Base-by-base conservation (phyloP, 345 rosid genomes). In the Iberis pinnata region DNA sequence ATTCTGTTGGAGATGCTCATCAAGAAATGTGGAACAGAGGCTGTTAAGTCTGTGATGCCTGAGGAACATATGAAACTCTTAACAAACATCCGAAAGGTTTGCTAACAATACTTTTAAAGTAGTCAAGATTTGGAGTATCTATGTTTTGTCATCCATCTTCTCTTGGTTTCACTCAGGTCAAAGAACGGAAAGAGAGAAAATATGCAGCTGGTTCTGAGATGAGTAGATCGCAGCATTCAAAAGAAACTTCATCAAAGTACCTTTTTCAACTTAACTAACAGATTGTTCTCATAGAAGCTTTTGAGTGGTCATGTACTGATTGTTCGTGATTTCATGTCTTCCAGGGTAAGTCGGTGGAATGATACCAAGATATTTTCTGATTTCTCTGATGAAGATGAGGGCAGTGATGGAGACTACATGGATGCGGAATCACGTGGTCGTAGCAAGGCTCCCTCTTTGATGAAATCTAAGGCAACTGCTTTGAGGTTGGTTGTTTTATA, bases 1-100 rank as follows among this genome's bases (percentile, higher is more conserved):
- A 78, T 78, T 72, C 73, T 92, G 18, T 67, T 92, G 71, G 98
- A 92, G 70, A 92, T 92, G 98, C 97, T 92, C 20, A 80, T 88
- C 35, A 73, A 76, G 72, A 88, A 88, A 71, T 92, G 98, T 68
- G 98, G 98, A 53, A 40, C 81, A 8, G 90, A 81, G 50, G 97
- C 97, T 69, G 97, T 92, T 27, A 85, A 83, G 78, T 82, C 89
- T 18, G 97, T 92, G 61, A 88, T 92, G 95, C 97, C 97, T 47
- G 87, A 81, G 70, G 93, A 87, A 65, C 98, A 90, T 75, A 84
- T 79, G 89, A 90, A 81, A 68, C 93, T 88, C 53, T 85, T 92
- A 19, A 77, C 83, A n/a, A 88, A 92, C 70, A 81, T 92, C 49
- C 78, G 97, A 60, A 92, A 92, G 95, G 98, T 92, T 51, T 65